Base-by-base conservation (phyloP, 1,139 yeast species). In the Starmera stellimalicola region DNA sequence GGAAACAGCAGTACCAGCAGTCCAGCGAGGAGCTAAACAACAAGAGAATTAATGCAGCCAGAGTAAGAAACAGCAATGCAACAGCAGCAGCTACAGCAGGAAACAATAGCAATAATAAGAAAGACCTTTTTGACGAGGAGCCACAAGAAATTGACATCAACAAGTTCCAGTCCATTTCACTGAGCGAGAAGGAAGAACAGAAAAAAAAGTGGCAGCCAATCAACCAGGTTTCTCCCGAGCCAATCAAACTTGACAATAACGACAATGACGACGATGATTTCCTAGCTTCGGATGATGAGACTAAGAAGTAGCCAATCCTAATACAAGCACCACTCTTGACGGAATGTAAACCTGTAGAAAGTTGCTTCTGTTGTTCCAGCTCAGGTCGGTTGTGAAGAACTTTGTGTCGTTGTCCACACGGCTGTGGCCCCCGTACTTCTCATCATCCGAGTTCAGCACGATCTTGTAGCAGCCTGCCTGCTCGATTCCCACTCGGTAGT, bases 401-500 rank as follows among this genome's bases (percentile, higher is more conserved):
- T 67, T 64, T 2, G 72, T 65, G 27, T 55, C 53, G 17, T 57
- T 62, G 48, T 77, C 78, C 36, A 91, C 68, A 45, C 95, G 68
- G 26, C 62, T 65, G 53, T 82, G 94, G 3, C 98, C 98, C 20
- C 96, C 95, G 58, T 69, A 84, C 42, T 70, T 64, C 12, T 57
- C 59, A 33, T 68, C 68, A 52, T 91, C 98, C 3, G 93, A 68
- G 51, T 81, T 80, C 48, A 91, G 64, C 16, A 83, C 77, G 33
- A 88, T 68, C 45, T 68, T 69, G 55, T 88, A 91, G 30, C 64
- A 65, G 12, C 98, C 98, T 0, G 93, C 68, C 16, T 53, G 62
- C 29, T 88, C 88, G 17, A 85, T 87, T 10, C 98, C 98, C 33
- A 91, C 67, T 51, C 94, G 73, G 60, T 87, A 91, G 56, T 85